Conservation (phyloP, 2,329 filamentous ascomycete species). For the Nemania sp. region DNA sequence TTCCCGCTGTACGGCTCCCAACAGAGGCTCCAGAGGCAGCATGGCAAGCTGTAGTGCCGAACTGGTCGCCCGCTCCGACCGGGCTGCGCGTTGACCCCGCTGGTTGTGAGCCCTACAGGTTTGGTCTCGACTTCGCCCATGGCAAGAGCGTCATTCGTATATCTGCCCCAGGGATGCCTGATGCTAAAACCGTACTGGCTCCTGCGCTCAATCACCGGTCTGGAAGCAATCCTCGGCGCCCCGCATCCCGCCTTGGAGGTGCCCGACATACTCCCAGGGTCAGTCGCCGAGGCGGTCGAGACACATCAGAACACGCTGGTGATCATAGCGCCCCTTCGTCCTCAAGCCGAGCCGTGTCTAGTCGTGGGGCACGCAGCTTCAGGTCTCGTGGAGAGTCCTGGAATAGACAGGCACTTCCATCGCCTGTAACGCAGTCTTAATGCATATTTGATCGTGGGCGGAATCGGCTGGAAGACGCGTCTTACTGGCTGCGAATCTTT, state of each 20-base stretch:
- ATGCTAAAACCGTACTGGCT: constrained; percentile 43
- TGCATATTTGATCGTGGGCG: constrained; percentile 5
- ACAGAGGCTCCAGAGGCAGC: constrained; percentile 63
- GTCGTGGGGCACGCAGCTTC: constrained; percentile 30
- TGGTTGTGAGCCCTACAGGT: constrained; percentile 49
- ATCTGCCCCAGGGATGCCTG: constrained; percentile 47
- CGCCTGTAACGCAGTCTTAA: constrained; percentile 24
- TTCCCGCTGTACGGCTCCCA: constrained; percentile 73
- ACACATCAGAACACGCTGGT: constrained; percentile 15
- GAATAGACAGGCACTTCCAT: constrained; percentile 27
- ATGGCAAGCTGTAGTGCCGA: constrained; percentile 63
- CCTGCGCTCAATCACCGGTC: constrained; percentile 27
- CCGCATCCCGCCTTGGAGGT: constrained; percentile 18
- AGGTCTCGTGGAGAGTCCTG: constrained; percentile 35
- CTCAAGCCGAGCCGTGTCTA: constrained; percentile 25
- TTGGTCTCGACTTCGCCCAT: constrained; percentile 46
- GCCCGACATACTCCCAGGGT: constrained; percentile 25
- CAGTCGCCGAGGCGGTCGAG: constrained; percentile 31
- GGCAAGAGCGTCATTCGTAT: constrained; percentile 51
- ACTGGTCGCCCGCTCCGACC: constrained; percentile 58
- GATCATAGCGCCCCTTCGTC: constrained; percentile 20
- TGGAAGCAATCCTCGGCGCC: constrained; percentile 32
- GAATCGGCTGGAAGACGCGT: neutral
- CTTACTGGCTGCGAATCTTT: constrained; percentile 6
- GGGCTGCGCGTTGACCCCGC: constrained; percentile 55